Conservation (phyloP, 169 alveolate genomes). For the Plasmodium adleri region DNA sequence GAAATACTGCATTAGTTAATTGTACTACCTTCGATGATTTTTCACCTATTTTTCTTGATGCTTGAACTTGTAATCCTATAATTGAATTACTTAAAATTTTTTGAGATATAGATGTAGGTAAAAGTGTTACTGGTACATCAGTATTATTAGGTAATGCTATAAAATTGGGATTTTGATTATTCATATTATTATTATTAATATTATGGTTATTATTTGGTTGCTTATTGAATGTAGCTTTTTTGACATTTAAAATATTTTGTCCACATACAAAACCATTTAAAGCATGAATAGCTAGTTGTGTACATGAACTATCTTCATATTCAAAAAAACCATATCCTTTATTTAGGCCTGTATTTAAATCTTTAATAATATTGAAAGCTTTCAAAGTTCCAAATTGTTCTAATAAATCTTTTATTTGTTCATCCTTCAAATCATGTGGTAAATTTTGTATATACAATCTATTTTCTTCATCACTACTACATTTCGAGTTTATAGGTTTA, state of each 20-base stretch:
- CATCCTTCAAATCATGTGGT: slow-evolving; percentile 88
- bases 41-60: slow-evolving; percentile 88
- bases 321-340: slow-evolving; percentile 91
- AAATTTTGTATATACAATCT: slow-evolving; percentile 88
- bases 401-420: slow-evolving; percentile 83
- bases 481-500: slow-evolving; percentile 26
- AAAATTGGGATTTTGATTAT: slow-evolving; percentile 42
- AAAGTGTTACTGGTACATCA: slow-evolving; percentile 85
- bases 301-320: slow-evolving; percentile 87
- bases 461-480: slow-evolving; percentile 77
- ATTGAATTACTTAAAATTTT: slow-evolving; percentile 87
- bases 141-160: slow-evolving; percentile 77
- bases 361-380: slow-evolving; percentile 85
- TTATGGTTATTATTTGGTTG: background rate
- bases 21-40: slow-evolving; percentile 91
- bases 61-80: slow-evolving; percentile 88
- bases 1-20: slow-evolving; percentile 89
- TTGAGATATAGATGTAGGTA: slow-evolving; percentile 90
- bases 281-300: slow-evolving; percentile 89
- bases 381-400: slow-evolving; percentile 88
- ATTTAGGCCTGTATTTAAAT: slow-evolving; percentile 86
- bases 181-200: slow-evolving; percentile 6
- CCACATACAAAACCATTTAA: slow-evolving; percentile 84
- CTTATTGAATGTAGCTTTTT: slow-evolving; percentile 73
- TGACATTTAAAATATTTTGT: slow-evolving; percentile 80